Evolutionary conservation across 106 monocot genomes (phyloP).

Genomic region (Dioscorea dumetorum): DNA sequence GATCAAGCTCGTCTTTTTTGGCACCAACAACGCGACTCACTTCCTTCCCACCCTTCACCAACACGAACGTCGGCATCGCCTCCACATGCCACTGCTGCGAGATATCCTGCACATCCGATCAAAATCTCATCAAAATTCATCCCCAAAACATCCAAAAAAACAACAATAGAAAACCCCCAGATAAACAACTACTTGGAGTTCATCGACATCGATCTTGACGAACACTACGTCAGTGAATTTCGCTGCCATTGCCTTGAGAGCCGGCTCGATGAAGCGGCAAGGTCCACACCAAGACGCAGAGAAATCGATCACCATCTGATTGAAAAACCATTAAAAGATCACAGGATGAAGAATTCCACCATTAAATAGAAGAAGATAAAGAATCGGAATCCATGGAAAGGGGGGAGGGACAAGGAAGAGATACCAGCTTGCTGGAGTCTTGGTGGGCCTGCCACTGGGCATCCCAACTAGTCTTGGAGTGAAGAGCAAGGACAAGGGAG

Average conservation of each 20-base stretch:
- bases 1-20: slow-evolving; percentile 51
- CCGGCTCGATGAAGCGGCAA: slow-evolving; percentile 66
- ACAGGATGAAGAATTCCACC: neutral
- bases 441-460: slow-evolving; percentile 19
- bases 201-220: slow-evolving; percentile 71
- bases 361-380: neutral
- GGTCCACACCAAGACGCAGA: slow-evolving; percentile 83
- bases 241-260: slow-evolving; percentile 37
- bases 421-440: slow-evolving; percentile 14
- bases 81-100: slow-evolving; percentile 63
- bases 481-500: slow-evolving; percentile 8
- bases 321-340: neutral
- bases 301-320: slow-evolving; percentile 68
- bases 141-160: neutral
- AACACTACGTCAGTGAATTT: slow-evolving; percentile 46
- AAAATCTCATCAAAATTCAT: slow-evolving; percentile 4
- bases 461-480: slow-evolving; percentile 17
- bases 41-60: slow-evolving; percentile 53
- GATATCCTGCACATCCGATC: slow-evolving; percentile 35
- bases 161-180: neutral
- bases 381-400: no score
- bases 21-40: slow-evolving; percentile 59
- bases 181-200: slow-evolving; percentile 37
- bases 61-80: slow-evolving; percentile 83
- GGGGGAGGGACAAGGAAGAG: no score